Evolutionary conservation across 228 moss, liverwort and hornwort genomes (phyloP).

Genomic region (Sphagnum magellanicum): DNA sequence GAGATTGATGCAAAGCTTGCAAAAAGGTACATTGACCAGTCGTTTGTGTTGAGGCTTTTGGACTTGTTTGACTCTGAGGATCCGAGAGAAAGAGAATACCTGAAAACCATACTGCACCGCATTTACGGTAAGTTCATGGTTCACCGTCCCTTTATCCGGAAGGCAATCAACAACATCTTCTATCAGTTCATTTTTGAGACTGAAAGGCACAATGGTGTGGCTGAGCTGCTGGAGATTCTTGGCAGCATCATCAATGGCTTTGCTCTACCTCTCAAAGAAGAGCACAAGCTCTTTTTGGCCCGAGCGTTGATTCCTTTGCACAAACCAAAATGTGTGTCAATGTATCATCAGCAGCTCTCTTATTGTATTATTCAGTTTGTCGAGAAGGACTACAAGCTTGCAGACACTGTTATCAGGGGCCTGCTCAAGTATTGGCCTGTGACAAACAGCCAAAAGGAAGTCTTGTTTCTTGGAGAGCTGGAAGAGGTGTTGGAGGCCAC

Average conservation of each 20-base stretch:
- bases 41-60: slow-evolving; percentile 89
- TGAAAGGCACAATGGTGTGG: slow-evolving; percentile 98
- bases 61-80: slow-evolving; percentile 99
- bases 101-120: slow-evolving; percentile 98
- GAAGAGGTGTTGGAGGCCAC: slow-evolving; percentile 69
- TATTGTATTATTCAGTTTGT: slow-evolving; percentile 76
- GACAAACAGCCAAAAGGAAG: slow-evolving; percentile 68
- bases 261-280: slow-evolving; percentile 61
- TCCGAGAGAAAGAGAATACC: slow-evolving; percentile 93
- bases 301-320: slow-evolving; percentile 61
- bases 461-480: slow-evolving; percentile 56
- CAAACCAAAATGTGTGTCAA: slow-evolving; percentile 64
- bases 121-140: slow-evolving; percentile 99
- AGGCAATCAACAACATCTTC: slow-evolving; percentile 99
- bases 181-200: slow-evolving; percentile 99
- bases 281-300: slow-evolving; percentile 59
- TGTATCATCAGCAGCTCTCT: slow-evolving; percentile 71
- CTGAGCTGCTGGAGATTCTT: slow-evolving; percentile 93
- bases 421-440: slow-evolving; percentile 64
- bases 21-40: slow-evolving; percentile 99
- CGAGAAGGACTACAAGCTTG: slow-evolving; percentile 66
- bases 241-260: slow-evolving; percentile 94
- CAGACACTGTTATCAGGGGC: slow-evolving; percentile 59
- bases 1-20: slow-evolving; percentile 98
- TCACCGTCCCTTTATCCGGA: slow-evolving; percentile 97